Percentiles rank a stretch among this genome's conserved stretches.
Evolutionary conservation across 345 rosid species (phyloP).

Genomic region (Microthlaspi erraticum): DNA sequence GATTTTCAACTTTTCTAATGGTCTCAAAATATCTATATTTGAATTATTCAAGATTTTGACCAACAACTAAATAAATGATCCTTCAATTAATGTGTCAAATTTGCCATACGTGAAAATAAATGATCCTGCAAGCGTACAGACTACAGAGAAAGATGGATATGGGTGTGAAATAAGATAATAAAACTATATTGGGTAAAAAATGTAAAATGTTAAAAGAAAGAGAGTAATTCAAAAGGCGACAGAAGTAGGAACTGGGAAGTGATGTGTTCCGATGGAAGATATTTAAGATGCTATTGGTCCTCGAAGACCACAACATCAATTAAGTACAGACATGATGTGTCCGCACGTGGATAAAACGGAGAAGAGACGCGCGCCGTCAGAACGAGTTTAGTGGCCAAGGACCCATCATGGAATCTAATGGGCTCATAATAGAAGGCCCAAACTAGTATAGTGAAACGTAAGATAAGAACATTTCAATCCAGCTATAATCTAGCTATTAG

Average conservation of each 20-base stretch:
- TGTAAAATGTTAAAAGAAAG: not conserved
- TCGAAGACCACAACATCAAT: not conserved
- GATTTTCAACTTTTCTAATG: not conserved
- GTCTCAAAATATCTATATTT: no score
- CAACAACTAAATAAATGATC: no score
- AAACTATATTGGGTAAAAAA: not conserved
- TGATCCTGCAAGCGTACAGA: no score
- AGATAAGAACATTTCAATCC: not conserved
- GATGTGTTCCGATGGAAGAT: not conserved
- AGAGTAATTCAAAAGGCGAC: not conserved
- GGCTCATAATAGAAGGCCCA: slow-evolving; percentile 25
- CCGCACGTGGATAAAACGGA: slow-evolving; percentile 26
- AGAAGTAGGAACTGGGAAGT: not conserved
- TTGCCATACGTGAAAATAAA: no score
- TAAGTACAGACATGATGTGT: slow-evolving; percentile 12
- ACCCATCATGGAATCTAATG: not conserved
- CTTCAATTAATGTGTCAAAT: no score
- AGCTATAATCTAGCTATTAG: not conserved
- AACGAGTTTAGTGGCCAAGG: not conserved
- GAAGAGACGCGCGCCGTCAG: slow-evolving; percentile 15
- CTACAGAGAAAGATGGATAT: not conserved
- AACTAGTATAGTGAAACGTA: not conserved
- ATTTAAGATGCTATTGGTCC: not conserved
- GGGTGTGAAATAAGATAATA: not conserved
- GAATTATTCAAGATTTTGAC: no score